These are phyloP conservation scores for Backusella psychrophila DNA, from an alignment of 192 early-diverging fungal genomes.

Conservation along the genomic window DNA sequence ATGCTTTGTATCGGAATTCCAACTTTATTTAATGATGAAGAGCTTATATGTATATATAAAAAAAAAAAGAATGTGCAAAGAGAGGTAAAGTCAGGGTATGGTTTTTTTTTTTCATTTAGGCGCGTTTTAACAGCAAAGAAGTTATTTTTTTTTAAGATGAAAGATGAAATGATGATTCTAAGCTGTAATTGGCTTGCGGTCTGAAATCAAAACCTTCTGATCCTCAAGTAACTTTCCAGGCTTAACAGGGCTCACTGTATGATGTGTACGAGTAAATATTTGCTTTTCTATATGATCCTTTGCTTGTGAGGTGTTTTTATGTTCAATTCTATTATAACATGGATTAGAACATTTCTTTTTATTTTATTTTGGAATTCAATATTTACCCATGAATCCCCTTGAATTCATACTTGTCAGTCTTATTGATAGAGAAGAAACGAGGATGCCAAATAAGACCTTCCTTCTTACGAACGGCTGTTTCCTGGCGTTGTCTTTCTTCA, in stretches of 20 bases:
- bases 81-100: not conserved
- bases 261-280: not conserved
- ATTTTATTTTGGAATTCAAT: not conserved
- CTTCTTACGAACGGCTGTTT: constrained; percentile 51
- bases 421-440: constrained; percentile 57
- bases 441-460: constrained; percentile 54
- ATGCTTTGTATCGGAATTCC: too few relatives aligned
- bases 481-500: constrained; percentile 71
- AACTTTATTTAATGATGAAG: too few relatives aligned
- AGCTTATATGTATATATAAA: too few relatives aligned
- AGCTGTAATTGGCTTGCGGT: not conserved
- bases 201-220: not conserved
- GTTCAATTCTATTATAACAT: not conserved
- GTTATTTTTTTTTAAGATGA: not conserved
- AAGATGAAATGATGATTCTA: not conserved
- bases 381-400: constrained; percentile 33
- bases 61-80: too few relatives aligned
- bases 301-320: not conserved
- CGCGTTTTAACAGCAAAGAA: not conserved
- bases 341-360: not conserved
- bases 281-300: not conserved
- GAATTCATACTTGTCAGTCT: constrained; percentile 38
- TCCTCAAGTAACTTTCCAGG: not conserved
- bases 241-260: not conserved
- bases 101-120: not conserved